phyloP scores from a whole-genome alignment of 352 stramenopile genomes.

The Pythium sp. region DNA sequence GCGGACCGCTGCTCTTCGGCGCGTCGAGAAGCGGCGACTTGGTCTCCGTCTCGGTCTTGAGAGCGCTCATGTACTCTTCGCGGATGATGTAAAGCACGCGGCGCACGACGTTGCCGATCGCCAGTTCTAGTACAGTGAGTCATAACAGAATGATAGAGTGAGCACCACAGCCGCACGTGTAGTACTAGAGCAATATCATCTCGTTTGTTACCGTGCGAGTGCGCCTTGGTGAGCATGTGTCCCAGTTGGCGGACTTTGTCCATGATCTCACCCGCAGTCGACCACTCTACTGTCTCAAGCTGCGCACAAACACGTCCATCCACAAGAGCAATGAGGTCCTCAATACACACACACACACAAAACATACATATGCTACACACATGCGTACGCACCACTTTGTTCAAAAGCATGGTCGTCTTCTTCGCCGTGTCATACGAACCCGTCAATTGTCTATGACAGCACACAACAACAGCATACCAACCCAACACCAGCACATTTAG shows the following conservation, averaged over 20 bases:
- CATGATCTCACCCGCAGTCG: slow-evolving; percentile 77
- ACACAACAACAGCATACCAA: background rate
- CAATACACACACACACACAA: background rate
- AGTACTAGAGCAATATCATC: background rate
- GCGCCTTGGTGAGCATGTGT: slow-evolving; percentile 79
- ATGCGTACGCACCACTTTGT: slow-evolving; percentile 51
- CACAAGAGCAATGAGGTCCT: background rate
- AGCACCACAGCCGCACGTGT: background rate
- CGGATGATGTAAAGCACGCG: slow-evolving; percentile 89
- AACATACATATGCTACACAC: background rate
- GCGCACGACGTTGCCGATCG: slow-evolving; percentile 88
- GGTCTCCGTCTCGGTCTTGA: slow-evolving; percentile 44
- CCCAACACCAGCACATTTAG: background rate
- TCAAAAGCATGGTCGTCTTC: slow-evolving; percentile 70
- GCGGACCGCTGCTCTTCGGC: slow-evolving; percentile 3
- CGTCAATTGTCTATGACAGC: slow-evolving; percentile 43
- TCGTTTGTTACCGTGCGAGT: slow-evolving; percentile 45
- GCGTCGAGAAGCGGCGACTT: slow-evolving; percentile 9
- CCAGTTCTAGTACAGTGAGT: slow-evolving; percentile 45
- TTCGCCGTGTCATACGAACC: slow-evolving; percentile 83
- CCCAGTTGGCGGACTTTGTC: slow-evolving; percentile 80
- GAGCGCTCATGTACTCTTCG: slow-evolving; percentile 77
- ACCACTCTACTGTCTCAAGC: slow-evolving; percentile 79
- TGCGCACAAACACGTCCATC: slow-evolving; percentile 17
- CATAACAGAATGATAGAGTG: background rate